Evolutionary conservation across 208 protist genomes (phyloP).

Genomic region (Trypanosoma theileri): DNA sequence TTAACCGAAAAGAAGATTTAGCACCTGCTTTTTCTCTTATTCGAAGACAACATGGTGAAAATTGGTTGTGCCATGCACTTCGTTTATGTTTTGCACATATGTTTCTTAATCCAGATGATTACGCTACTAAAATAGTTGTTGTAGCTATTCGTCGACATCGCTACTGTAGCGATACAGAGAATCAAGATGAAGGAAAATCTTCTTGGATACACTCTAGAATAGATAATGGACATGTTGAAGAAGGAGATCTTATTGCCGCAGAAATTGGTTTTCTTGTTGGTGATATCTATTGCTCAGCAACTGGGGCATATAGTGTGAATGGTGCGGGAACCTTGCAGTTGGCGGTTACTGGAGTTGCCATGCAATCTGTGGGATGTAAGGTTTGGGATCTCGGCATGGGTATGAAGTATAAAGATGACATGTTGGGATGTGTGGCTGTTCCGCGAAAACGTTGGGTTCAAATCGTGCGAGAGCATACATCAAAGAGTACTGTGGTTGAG

Average conservation of each 20-base stretch:
- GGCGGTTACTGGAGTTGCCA: conserved; percentile 42
- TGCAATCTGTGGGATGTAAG: conserved; percentile 54
- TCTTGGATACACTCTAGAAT: background rate
- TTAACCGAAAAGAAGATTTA: conserved; percentile 74
- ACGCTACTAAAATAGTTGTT: conserved; percentile 68
- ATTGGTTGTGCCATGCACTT: conserved; percentile 78
- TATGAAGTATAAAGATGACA: conserved; percentile 71
- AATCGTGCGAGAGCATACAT: conserved; percentile 29
- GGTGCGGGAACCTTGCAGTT: conserved; percentile 78
- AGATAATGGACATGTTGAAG: conserved; percentile 20
- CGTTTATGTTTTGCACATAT: conserved; percentile 71
- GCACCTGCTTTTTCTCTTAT: conserved; percentile 63
- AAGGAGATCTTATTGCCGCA: conserved; percentile 70
- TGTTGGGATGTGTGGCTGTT: conserved; percentile 38
- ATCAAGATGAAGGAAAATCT: background rate
- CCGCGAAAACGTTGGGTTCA: conserved; percentile 49
- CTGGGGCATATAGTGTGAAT: conserved; percentile 69
- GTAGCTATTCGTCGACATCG: conserved; percentile 58
- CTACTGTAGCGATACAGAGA: conserved; percentile 22
- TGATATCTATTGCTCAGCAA: conserved; percentile 84
- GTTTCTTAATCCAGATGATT: conserved; percentile 53
- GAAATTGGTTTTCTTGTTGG: conserved; percentile 83
- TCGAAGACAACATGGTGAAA: conserved; percentile 69
- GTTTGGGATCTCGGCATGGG: conserved; percentile 91
- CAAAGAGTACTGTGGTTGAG: conserved; percentile 10